These are phyloP conservation scores for Backusella sp. DNA, from an alignment of 192 early-diverging fungal genomes.

Conservation along the genomic window DNA sequence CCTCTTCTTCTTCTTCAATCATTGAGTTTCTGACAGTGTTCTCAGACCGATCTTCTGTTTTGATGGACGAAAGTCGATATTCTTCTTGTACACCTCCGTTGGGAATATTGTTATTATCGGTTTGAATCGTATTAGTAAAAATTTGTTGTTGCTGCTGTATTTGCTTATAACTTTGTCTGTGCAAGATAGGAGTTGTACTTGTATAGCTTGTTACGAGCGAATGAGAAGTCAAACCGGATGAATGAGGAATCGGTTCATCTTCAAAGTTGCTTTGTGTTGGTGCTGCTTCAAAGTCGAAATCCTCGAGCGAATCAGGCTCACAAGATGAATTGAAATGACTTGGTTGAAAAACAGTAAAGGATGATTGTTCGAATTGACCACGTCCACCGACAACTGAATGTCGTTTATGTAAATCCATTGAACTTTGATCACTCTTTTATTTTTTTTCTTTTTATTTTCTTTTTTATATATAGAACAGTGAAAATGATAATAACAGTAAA, in stretches of 20 bases:
- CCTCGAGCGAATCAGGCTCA: slow-evolving; percentile 21
- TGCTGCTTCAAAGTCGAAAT: slow-evolving; percentile 11
- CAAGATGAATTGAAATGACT: slow-evolving; percentile 11
- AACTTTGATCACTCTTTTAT: background rate
- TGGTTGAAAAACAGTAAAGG: slow-evolving; percentile 5
- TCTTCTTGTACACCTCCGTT: background rate
- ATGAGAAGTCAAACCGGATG: slow-evolving; percentile 16
- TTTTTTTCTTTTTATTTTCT: background rate
- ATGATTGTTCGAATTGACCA: background rate
- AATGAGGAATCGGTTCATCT: slow-evolving; percentile 19
- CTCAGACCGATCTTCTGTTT: background rate
- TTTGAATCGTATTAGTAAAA: background rate
- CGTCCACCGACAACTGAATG: slow-evolving; percentile 2
- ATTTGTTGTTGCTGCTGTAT: background rate
- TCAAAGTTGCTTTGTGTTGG: slow-evolving; percentile 4
- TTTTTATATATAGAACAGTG: background rate
- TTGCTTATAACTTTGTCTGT: background rate
- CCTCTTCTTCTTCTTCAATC: background rate
- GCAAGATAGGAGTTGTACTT: slow-evolving; percentile 16
- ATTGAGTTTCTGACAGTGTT: background rate
- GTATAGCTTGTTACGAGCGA: slow-evolving; percentile 12
- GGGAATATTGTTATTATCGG: background rate
- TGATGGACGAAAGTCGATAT: background rate
- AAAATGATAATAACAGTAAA: background rate
- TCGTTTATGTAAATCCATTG: slow-evolving; percentile 16